Evolutionary conservation across 2,329 filamentous ascomycete species (phyloP).

Genomic region (Fusarium goolgardi): DNA sequence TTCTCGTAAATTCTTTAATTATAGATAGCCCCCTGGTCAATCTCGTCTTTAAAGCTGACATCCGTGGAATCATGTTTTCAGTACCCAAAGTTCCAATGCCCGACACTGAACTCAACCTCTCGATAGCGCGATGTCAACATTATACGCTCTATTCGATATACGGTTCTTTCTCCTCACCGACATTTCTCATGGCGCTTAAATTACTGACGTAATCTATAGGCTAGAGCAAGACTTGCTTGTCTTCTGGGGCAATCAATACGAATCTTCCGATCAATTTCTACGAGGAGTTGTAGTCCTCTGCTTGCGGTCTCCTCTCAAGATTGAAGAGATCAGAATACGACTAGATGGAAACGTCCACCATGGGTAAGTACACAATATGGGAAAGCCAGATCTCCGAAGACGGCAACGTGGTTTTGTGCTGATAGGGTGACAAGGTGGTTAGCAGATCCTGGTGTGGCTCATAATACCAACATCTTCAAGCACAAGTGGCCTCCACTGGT

Average conservation of each 20-base stretch:
- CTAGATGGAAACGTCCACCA: slow-evolving; percentile 73
- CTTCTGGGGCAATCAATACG: slow-evolving; percentile 77
- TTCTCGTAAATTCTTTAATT: background rate
- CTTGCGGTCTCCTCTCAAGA: slow-evolving; percentile 72
- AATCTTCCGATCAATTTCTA: slow-evolving; percentile 78
- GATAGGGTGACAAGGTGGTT: slow-evolving; percentile 55
- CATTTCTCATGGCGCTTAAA: background rate
- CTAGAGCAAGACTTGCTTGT: slow-evolving; percentile 82
- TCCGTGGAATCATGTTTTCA: slow-evolving; percentile 11
- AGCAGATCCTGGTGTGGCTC: slow-evolving; percentile 65
- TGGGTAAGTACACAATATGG: slow-evolving; percentile 62
- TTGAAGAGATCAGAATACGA: slow-evolving; percentile 78
- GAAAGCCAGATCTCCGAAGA: accelerated
- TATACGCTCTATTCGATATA: slow-evolving; percentile 59
- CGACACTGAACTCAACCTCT: slow-evolving; percentile 3
- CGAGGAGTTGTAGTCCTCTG: slow-evolving; percentile 80
- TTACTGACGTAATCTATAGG: slow-evolving; percentile 55
- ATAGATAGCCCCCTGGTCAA: background rate
- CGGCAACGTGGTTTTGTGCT: background rate
- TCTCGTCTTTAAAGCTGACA: background rate
- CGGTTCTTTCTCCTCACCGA: slow-evolving; percentile 53
- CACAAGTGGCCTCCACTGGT: slow-evolving; percentile 77
- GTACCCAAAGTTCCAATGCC: background rate
- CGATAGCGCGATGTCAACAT: background rate
- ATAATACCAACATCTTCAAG: slow-evolving; percentile 69